A percentile compares a stretch with the other conserved stretches of the same genome.
Evolutionary conservation across 83 land plant genomes (phyloP).

Genomic region (Thuja plicata): DNA sequence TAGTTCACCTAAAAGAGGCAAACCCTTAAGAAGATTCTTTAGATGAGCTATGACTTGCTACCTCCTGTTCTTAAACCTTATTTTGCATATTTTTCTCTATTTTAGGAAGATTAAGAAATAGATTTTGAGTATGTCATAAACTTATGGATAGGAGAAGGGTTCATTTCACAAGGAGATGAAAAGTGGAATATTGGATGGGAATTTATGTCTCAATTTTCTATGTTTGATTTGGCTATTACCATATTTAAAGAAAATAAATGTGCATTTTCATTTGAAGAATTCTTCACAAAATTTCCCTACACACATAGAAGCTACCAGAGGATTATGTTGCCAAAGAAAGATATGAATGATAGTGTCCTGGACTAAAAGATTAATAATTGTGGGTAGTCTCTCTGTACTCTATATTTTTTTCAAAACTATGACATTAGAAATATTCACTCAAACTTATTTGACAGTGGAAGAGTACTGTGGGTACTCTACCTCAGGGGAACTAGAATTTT

Average conservation of each 20-base stretch:
- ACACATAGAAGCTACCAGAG: not conserved
- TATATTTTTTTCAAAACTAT: not conserved
- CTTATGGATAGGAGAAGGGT: constrained; percentile 27
- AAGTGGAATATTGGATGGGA: too few relatives aligned
- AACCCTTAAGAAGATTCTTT: not conserved
- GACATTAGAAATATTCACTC: not conserved
- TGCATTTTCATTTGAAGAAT: too few relatives aligned
- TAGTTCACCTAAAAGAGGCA: too few relatives aligned
- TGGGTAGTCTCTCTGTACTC: not conserved
- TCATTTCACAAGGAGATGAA: not conserved
- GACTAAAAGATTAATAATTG: not conserved
- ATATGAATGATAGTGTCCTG: not conserved
- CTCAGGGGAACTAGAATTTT: not conserved
- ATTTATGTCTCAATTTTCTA: too few relatives aligned
- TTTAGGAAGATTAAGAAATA: constrained; percentile 15
- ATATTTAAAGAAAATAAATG: too few relatives aligned
- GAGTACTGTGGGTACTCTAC: not conserved
- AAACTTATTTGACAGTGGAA: too few relatives aligned
- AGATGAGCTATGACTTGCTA: constrained; percentile 14
- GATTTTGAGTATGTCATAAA: constrained; percentile 12
- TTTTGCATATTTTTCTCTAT: too few relatives aligned
- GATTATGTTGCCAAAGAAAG: not conserved
- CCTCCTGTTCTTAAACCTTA: constrained; percentile 1
- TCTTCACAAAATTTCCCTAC: too few relatives aligned
- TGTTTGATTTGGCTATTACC: too few relatives aligned